Evolutionary conservation across 805 yeast genomes (phyloP).

Genomic region (Millerago galiae): DNA sequence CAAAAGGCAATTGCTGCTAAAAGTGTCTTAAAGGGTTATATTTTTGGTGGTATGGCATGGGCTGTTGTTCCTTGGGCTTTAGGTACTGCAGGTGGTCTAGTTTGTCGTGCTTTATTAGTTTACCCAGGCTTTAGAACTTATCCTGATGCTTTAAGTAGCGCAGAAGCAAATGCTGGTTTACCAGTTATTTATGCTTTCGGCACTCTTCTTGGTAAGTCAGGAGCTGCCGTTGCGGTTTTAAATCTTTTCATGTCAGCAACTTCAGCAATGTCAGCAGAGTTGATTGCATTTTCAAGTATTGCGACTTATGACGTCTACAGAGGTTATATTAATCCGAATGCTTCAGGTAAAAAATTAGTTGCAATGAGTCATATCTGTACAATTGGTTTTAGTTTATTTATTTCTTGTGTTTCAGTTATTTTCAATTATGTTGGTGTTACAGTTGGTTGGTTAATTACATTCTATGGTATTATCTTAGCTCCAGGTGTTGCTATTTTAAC

Average conservation of each 20-base stretch:
- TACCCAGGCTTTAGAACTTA: slow-evolving; percentile 33
- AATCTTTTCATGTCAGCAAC: slow-evolving; percentile 38
- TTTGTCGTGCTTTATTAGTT: slow-evolving; percentile 28
- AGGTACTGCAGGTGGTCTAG: slow-evolving; percentile 31
- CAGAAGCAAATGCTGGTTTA: slow-evolving; percentile 38
- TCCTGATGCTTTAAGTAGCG: slow-evolving; percentile 31
- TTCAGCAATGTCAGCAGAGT: slow-evolving; percentile 35
- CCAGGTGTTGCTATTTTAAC: slow-evolving; percentile 32
- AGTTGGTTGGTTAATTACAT: slow-evolving; percentile 34
- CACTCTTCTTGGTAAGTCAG: slow-evolving; percentile 36
- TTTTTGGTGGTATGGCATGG: slow-evolving; percentile 33
- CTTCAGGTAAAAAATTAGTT: slow-evolving; percentile 32
- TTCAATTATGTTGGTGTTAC: slow-evolving; percentile 38
- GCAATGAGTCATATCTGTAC: slow-evolving; percentile 29
- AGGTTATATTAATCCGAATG: slow-evolving; percentile 35
- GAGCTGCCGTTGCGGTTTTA: slow-evolving; percentile 26
- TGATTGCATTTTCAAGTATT: slow-evolving; percentile 33
- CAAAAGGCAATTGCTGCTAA: slow-evolving; percentile 39
- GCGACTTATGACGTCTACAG: slow-evolving; percentile 41
- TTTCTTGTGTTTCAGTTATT: slow-evolving; percentile 33
- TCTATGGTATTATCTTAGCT: slow-evolving; percentile 33
- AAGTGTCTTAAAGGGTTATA: slow-evolving; percentile 30
- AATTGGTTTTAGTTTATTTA: slow-evolving; percentile 33
- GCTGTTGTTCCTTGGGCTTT: slow-evolving; percentile 30
- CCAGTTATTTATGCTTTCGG: slow-evolving; percentile 34